A percentile compares a stretch with the other conserved stretches of the same genome.
These are phyloP conservation scores for Acanthochlamys bracteata DNA, from an alignment of 106 monocot genomes.

Conservation along the genomic window DNA sequence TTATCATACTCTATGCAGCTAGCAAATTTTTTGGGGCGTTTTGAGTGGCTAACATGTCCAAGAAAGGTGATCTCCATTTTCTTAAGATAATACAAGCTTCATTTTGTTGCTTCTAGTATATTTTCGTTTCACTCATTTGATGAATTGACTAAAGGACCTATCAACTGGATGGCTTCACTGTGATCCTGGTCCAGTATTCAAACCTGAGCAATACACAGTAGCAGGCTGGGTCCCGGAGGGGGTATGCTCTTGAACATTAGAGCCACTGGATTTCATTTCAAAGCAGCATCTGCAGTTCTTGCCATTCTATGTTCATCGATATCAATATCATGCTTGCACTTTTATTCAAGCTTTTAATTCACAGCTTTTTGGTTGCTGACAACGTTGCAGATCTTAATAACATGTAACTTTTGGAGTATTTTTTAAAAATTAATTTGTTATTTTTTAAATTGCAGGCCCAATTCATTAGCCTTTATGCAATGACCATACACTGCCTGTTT, in stretches of 20 bases:
- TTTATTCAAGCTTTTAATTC: neutral
- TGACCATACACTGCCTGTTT: too few relatives aligned
- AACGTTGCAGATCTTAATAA: too few relatives aligned
- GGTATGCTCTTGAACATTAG: conserved; percentile 30
- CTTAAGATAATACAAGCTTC: neutral
- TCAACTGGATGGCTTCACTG: conserved; percentile 98
- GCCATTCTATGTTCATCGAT: too few relatives aligned
- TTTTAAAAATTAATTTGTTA: too few relatives aligned
- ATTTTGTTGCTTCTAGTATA: neutral
- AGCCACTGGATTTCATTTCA: neutral
- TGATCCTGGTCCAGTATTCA: conserved; percentile 93
- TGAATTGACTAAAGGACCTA: conserved; percentile 55
- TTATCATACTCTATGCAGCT: conserved; percentile 43
- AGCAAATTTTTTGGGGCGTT: conserved; percentile 79
- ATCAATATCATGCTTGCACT: neutral
- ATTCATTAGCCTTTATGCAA: too few relatives aligned
- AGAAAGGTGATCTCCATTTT: conserved; percentile 59
- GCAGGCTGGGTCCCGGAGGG: conserved; percentile 41
- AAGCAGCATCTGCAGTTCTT: too few relatives aligned
- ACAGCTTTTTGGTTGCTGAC: too few relatives aligned
- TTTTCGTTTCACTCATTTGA: neutral
- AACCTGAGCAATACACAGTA: conserved; percentile 50
- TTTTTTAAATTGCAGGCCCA: too few relatives aligned
- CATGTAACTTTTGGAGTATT: too few relatives aligned
- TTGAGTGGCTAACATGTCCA: conserved; percentile 91